Evolutionary conservation across 371 early-diverging fungal species (phyloP).

Genomic region (Apophysomyces trapeziformis): DNA sequence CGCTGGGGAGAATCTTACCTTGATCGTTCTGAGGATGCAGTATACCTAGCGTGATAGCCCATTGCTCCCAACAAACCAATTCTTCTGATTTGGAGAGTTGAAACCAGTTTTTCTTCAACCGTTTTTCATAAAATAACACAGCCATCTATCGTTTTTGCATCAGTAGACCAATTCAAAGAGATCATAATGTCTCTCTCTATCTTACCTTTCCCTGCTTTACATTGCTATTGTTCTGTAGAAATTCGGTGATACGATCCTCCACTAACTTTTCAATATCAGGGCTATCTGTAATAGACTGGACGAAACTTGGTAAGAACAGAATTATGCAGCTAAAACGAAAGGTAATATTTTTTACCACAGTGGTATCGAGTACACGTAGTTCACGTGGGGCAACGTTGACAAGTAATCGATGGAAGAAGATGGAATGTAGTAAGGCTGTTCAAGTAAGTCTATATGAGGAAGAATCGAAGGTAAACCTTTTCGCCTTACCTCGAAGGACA

Average conservation of each 20-base stretch:
- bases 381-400: conserved; percentile 78
- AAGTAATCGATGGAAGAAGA: conserved; percentile 85
- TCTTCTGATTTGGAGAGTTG: conserved; percentile 73
- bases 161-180: no score
- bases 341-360: conserved; percentile 56
- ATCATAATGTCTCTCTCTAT: background rate
- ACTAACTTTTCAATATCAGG: conserved; percentile 41
- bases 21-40: conserved; percentile 65
- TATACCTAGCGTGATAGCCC: conserved; percentile 73
- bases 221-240: conserved; percentile 38
- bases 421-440: conserved; percentile 80
- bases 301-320: conserved; percentile 5
- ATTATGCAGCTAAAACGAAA: conserved; percentile 16
- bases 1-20: conserved; percentile 36
- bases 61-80: conserved; percentile 90
- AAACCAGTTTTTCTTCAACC: conserved; percentile 83
- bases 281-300: conserved; percentile 45
- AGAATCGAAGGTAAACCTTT: background rate
- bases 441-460: background rate
- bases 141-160: conserved; percentile 38
- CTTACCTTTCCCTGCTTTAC: conserved; percentile 47
- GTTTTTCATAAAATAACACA: conserved; percentile 79
- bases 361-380: conserved; percentile 68
- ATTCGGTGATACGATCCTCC: conserved; percentile 45
- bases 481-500: conserved; percentile 62